A percentile compares a stretch with the other conserved stretches of the same genome.
Conservation (phyloP, 306 rosid genomes). For the Acacia crassicarpa region DNA sequence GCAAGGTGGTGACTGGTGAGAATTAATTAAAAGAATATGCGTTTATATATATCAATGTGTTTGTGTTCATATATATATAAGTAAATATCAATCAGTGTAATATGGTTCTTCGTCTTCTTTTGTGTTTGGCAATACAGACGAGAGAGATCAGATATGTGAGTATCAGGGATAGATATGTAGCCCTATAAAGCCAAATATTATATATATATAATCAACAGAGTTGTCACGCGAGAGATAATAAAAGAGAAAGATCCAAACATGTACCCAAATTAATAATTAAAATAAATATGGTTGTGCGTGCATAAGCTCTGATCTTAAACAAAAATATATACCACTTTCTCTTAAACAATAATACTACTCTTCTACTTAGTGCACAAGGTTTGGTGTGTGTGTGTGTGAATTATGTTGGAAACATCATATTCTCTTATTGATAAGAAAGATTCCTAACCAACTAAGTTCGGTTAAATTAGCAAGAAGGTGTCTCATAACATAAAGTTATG, state of each 20-base stretch:
- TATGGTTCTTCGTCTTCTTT: not conserved
- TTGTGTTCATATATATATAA: too few species aligned
- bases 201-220: not conserved
- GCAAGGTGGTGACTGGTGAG: not conserved
- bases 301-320: not conserved
- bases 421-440: not conserved
- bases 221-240: not conserved
- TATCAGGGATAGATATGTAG: constrained; percentile 12
- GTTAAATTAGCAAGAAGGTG: too few species aligned
- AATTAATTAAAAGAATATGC: not conserved
- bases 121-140: constrained; percentile 17
- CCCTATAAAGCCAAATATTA: constrained; percentile 8
- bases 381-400: not conserved
- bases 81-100: not conserved
- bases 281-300: not conserved
- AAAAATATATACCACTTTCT: not conserved
- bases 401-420: not conserved
- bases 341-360: not conserved
- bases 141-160: not conserved
- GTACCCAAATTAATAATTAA: not conserved
- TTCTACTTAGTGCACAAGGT: not conserved
- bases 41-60: too few species aligned
- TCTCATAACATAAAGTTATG: too few species aligned
- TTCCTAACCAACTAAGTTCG: too few species aligned
- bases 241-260: not conserved